These are phyloP conservation scores for Penicillium macrosclerotiorum DNA, from an alignment of 495 filamentous ascomycete genomes.

Conservation along the genomic window DNA sequence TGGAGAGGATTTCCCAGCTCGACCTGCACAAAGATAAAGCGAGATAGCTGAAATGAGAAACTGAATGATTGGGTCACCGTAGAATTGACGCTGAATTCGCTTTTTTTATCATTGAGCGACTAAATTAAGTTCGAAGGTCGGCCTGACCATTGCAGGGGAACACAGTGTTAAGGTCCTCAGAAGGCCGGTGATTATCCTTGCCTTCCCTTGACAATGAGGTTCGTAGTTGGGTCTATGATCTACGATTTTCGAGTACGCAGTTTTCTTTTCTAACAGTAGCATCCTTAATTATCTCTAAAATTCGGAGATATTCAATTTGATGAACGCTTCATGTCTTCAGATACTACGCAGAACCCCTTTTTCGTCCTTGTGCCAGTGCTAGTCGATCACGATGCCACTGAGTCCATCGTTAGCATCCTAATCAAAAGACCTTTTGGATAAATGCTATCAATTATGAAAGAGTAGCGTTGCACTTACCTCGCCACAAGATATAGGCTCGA, in stretches of 20 bases:
- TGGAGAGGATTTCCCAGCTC: conserved; percentile 15
- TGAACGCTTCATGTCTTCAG: too few relatives aligned
- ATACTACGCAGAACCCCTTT: too few relatives aligned
- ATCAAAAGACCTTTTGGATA: too few relatives aligned
- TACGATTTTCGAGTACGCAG: too few relatives aligned
- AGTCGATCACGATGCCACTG: conserved; percentile 38
- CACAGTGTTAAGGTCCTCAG: not conserved
- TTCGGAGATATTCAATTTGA: too few relatives aligned
- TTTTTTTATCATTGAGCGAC: not conserved
- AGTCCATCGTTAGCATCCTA: conserved; percentile 2
- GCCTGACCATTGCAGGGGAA: not conserved
- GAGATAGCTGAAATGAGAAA: not conserved
- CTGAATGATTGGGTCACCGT: not conserved
- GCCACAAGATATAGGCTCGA: conserved; percentile 57
- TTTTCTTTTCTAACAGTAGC: too few relatives aligned
- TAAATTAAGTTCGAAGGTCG: not conserved
- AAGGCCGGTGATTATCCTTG: not conserved
- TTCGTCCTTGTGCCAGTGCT: conserved; percentile 48
- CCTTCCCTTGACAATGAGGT: not conserved
- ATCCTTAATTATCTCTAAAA: too few relatives aligned
- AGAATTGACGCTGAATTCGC: conserved; percentile 17
- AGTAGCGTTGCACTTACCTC: conserved; percentile 32
- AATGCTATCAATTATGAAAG: not conserved
- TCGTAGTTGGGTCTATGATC: too few relatives aligned
- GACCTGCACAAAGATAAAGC: conserved; percentile 6